Conservation (phyloP, 2,329 filamentous ascomycete species). For the Alternaria panax region DNA sequence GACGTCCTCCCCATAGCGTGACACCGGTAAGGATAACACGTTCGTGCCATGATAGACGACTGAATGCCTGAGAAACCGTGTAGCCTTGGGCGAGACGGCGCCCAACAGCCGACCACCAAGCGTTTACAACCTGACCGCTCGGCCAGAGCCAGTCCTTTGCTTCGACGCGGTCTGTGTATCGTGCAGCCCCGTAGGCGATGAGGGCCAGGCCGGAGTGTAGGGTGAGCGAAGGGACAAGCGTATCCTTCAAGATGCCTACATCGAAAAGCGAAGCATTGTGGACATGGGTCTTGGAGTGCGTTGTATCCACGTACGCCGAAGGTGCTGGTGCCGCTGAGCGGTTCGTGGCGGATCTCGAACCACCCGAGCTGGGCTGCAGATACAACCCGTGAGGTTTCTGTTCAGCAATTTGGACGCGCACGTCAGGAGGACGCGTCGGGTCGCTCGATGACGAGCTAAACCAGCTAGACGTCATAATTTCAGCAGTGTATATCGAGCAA, state of each 20-base stretch:
- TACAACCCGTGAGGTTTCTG: slow-evolving; percentile 45
- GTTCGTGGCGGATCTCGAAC: slow-evolving; percentile 20
- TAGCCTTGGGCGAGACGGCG: slow-evolving; percentile 58
- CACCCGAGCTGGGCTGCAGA: slow-evolving; percentile 32
- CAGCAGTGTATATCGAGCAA: slow-evolving; percentile 3
- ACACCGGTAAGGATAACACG: slow-evolving; percentile 64
- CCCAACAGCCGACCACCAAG: slow-evolving; percentile 67
- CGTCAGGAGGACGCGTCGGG: slow-evolving; percentile 35
- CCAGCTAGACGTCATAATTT: slow-evolving; percentile 40
- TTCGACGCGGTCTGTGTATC: slow-evolving; percentile 63
- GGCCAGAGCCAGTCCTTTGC: slow-evolving; percentile 69
- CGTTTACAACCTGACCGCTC: slow-evolving; percentile 62
- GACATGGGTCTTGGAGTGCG: slow-evolving; percentile 45
- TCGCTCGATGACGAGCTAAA: slow-evolving; percentile 33
- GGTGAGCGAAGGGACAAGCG: slow-evolving; percentile 62
- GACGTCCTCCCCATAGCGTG: slow-evolving; percentile 64
- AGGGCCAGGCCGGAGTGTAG: slow-evolving; percentile 62
- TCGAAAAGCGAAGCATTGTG: slow-evolving; percentile 44
- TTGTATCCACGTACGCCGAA: slow-evolving; percentile 32
- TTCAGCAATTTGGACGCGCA: slow-evolving; percentile 43
- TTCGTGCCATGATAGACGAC: slow-evolving; percentile 61
- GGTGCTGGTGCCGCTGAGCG: neutral
- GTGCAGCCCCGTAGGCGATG: slow-evolving; percentile 60
- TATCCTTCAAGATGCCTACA: slow-evolving; percentile 62
- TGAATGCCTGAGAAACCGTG: slow-evolving; percentile 56